Conservation (phyloP, 768 basidiomycete genomes). For the Piloderma croceum region DNA sequence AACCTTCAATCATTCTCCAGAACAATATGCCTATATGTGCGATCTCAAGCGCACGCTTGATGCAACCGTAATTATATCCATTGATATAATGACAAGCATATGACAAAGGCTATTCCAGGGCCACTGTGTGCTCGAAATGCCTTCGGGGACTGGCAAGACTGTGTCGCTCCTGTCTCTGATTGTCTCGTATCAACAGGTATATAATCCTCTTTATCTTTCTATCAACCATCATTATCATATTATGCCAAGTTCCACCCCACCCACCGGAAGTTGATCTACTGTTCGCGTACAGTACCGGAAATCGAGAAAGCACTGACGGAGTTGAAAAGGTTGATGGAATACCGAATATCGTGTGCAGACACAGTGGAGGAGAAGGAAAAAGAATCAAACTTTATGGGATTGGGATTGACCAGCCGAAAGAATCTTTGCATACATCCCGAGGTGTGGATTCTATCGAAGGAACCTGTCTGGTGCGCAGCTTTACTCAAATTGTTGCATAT, state of each 20-base stretch:
- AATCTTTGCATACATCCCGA: conserved; percentile 95
- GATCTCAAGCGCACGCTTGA: conserved; percentile 96
- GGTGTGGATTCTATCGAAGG: conserved; percentile 38
- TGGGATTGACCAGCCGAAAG: conserved; percentile 93
- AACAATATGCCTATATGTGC: conserved; percentile 99
- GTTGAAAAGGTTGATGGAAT: conserved; percentile 88
- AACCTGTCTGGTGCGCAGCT: background rate
- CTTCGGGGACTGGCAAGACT: conserved; percentile 98
- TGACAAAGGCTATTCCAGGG: conserved; percentile 48
- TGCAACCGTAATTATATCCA: conserved; percentile 58
- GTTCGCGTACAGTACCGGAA: conserved; percentile 98
- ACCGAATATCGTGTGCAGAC: conserved; percentile 69
- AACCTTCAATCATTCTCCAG: conserved; percentile 34
- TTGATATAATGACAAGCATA: conserved; percentile 1
- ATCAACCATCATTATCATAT: conserved; percentile 9
- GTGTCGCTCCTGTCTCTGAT: conserved; percentile 93
- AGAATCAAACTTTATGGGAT: conserved; percentile 77
- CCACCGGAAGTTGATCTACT: conserved; percentile 93
- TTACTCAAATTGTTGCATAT: conserved; percentile 3
- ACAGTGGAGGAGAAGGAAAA: conserved; percentile 69
- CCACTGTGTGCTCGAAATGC: conserved; percentile 99
- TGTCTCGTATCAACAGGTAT: conserved; percentile 94
- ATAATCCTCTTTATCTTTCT: conserved; percentile 1
- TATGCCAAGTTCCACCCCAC: conserved; percentile 94
- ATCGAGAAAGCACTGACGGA: conserved; percentile 98